Evolutionary conservation across 2,329 filamentous ascomycete species (phyloP).

Genomic region (Xylariales sp.): DNA sequence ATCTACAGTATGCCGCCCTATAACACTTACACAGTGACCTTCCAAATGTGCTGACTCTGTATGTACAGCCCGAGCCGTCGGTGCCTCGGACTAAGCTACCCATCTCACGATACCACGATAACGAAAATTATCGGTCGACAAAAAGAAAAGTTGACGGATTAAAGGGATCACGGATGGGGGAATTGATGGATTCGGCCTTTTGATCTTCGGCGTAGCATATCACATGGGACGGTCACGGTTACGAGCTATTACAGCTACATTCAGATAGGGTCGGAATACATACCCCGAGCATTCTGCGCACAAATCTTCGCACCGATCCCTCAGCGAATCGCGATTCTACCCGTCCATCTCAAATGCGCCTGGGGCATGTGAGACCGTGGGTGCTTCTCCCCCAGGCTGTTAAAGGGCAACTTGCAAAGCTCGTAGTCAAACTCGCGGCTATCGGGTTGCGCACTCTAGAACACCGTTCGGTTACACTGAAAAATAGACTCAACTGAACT

Average conservation of each 20-base stretch:
- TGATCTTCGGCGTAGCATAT: conserved; percentile 53
- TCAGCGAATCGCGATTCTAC: conserved; percentile 30
- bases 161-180: conserved; percentile 47
- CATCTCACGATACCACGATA: conserved; percentile 51
- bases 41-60: conserved; percentile 33
- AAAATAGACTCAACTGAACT: conserved; percentile 27
- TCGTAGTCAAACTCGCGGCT: conserved; percentile 13
- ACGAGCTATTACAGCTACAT: conserved; percentile 48
- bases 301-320: conserved; percentile 23
- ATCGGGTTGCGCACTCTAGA: conserved; percentile 6
- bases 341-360: conserved; percentile 18
- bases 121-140: conserved; percentile 47
- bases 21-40: neutral
- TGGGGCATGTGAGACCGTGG: conserved; percentile 18
- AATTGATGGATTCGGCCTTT: conserved; percentile 51
- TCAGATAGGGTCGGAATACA: conserved; percentile 50
- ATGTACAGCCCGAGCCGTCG: conserved; percentile 50
- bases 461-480: conserved; percentile 3
- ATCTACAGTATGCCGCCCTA: conserved; percentile 81
- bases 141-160: conserved; percentile 42
- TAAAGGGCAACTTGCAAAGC: conserved; percentile 14
- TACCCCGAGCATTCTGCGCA: conserved; percentile 46
- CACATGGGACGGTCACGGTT: conserved; percentile 48
- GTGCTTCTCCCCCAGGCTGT: conserved; percentile 8
- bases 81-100: conserved; percentile 50